Evolutionary conservation across 768 basidiomycete species (phyloP).

Genomic region (Tylopilus vinaceipallidus): DNA sequence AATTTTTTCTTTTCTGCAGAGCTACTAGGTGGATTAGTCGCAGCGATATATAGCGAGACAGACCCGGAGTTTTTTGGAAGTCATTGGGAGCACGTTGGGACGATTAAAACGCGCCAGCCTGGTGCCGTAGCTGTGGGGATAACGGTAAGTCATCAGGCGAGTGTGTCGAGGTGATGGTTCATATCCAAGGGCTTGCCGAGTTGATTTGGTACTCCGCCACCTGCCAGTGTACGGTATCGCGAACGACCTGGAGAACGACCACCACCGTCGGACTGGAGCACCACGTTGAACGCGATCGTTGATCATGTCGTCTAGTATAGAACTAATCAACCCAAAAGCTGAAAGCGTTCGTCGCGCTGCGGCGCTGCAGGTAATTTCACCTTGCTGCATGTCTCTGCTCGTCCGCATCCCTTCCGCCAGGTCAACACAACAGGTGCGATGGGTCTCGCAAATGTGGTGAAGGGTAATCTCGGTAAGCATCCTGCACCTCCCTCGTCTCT

Average conservation of each 20-base stretch:
- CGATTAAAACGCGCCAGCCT: conserved; percentile 33
- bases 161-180: conserved; percentile 31
- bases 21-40: conserved; percentile 11
- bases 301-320: conserved; percentile 74
- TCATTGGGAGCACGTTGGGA: conserved; percentile 26
- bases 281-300: conserved; percentile 21
- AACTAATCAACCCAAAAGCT: conserved; percentile 95
- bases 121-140: conserved; percentile 34
- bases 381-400: conserved; percentile 17
- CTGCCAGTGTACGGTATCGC: not conserved
- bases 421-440: conserved; percentile 93
- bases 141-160: conserved; percentile 22
- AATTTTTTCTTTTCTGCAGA: conserved; percentile 9
- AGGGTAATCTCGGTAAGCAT: conserved; percentile 86
- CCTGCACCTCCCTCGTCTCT: conserved; percentile 13
- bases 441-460: conserved; percentile 96
- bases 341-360: conserved; percentile 89
- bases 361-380: conserved; percentile 74
- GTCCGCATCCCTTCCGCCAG: conserved; percentile 40
- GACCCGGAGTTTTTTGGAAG: conserved; percentile 21
- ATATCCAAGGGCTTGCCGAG: conserved; percentile 27
- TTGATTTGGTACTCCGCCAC: conserved; percentile 33
- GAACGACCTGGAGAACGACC: conserved; percentile 9
- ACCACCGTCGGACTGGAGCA: conserved; percentile 16
- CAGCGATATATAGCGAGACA: conserved; percentile 28